Base-by-base conservation (phyloP, 78 protist species). In the Dictyostelium brefeldianum region DNA sequence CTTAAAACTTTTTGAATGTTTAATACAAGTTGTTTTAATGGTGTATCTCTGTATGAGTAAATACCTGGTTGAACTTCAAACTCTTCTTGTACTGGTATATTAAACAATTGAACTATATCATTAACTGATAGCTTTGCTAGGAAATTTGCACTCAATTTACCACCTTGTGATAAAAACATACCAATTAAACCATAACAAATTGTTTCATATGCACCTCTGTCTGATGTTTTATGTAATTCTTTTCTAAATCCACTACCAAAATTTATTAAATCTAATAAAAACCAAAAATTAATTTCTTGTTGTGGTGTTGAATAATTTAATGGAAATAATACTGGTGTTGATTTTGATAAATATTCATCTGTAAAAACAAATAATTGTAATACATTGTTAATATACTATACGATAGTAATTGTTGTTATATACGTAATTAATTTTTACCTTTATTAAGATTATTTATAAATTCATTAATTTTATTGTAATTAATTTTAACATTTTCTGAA, bases 201-300 rank as follows among this genome's bases (percentile, higher is more conserved):
- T 1, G 92, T 85, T 10, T 85, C 92, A 48, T 85, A 85, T 0
- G 92, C 92, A 3, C 92, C 92, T 75, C 83, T 74, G 7, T 36
- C 59, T 7, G 65, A 74, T 25, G 46, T 25, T 12, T 85, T 77
- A 47, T 85, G 81, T 48, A 85, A 62, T 20, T 85, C 92, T n/a
- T 85, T 85, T 54, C 92, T 73, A 53, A 43, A 85, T 71, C 92
- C 92, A 85, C 64, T 62, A 7, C 92, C 92, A 75, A 85, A 53
- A 85, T 85, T 85, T 18, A 85, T 71, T 29, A 85, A 75, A 62
- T 85, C 92, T 53, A 85, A 62, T 43, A 75, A 56, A 48, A 85
- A 85, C 92, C 92, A 85, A 75, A 85, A 85, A 64, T 75, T 74
- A 2, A 59, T 54, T n/a, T 85, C 92, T 75, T 85, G 92, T 56